These are phyloP conservation scores for Penicillium manginii DNA, from an alignment of 495 filamentous ascomycete genomes.

Conservation along the genomic window DNA sequence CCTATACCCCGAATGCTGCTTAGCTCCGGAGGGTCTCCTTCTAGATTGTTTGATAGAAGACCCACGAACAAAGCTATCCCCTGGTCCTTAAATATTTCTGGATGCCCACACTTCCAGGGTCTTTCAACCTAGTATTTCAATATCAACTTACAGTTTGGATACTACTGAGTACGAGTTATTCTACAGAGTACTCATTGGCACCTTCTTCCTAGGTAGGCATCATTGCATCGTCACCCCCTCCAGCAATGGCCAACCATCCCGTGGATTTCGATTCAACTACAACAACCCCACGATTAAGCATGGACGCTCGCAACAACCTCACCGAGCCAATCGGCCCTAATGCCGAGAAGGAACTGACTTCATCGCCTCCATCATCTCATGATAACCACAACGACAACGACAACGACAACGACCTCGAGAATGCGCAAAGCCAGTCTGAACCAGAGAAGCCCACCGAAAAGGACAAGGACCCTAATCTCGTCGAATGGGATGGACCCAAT, in stretches of 20 bases:
- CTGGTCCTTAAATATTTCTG: slow-evolving; percentile 12
- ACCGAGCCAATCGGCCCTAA: slow-evolving; percentile 2
- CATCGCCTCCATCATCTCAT: slow-evolving; percentile 2
- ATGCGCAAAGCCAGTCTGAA: slow-evolving; percentile 5
- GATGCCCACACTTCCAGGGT: background rate
- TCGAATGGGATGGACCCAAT: slow-evolving; percentile 51
- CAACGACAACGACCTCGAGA: slow-evolving; percentile 29
- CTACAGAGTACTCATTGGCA: no score
- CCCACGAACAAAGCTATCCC: slow-evolving; percentile 8
- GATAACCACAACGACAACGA: background rate
- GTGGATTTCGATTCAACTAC: slow-evolving; percentile 23
- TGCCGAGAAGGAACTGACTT: slow-evolving; percentile 7
- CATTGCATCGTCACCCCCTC: background rate
- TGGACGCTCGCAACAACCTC: slow-evolving; percentile 17
- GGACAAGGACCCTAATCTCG: slow-evolving; percentile 48
- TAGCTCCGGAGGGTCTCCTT: slow-evolving; percentile 11
- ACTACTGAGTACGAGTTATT: no score
- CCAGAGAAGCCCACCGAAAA: slow-evolving; percentile 25
- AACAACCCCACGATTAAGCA: slow-evolving; percentile 30
- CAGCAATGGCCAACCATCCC: slow-evolving; percentile 2
- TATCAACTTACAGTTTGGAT: background rate
- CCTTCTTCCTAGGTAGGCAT: background rate
- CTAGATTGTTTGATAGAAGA: slow-evolving; percentile 8
- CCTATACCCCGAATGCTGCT: background rate
- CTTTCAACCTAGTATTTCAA: background rate